Percentiles rank a stretch among this genome's conserved stretches.
Evolutionary conservation across 2,329 filamentous ascomycete genomes (phyloP).

Genomic region (Calonectria ilicicola): DNA sequence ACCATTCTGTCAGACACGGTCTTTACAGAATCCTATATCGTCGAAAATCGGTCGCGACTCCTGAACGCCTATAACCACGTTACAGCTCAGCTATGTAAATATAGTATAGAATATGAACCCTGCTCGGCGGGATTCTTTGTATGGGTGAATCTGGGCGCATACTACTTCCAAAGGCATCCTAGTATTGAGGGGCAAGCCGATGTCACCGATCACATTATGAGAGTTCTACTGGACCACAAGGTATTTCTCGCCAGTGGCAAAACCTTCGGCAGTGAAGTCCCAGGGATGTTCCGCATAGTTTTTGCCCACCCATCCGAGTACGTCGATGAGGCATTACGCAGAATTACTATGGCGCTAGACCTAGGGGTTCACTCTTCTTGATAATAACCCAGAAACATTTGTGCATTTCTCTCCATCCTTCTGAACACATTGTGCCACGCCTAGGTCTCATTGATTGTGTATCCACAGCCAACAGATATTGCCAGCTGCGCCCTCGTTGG

Average conservation of each 20-base stretch:
- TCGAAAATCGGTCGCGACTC: slow-evolving; percentile 48
- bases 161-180: slow-evolving; percentile 35
- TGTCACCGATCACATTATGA: slow-evolving; percentile 39
- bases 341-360: slow-evolving; percentile 29
- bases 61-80: slow-evolving; percentile 49
- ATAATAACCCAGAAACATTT: not conserved
- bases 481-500: not conserved
- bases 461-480: not conserved
- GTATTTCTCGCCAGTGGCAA: slow-evolving; percentile 52
- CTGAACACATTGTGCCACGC: not conserved
- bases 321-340: slow-evolving; percentile 41
- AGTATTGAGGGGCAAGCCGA: slow-evolving; percentile 23
- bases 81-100: slow-evolving; percentile 48
- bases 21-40: slow-evolving; percentile 59
- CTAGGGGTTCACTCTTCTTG: not conserved
- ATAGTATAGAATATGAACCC: slow-evolving; percentile 58
- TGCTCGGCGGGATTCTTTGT: slow-evolving; percentile 66
- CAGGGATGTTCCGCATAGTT: slow-evolving; percentile 53
- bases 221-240: slow-evolving; percentile 43
- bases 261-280: slow-evolving; percentile 50
- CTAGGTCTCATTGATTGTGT: not conserved
- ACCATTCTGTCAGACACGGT: slow-evolving; percentile 57
- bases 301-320: slow-evolving; percentile 48
- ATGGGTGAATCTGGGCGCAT: slow-evolving; percentile 60
- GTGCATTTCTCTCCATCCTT: not conserved